Conservation (phyloP, 1,139 yeast genomes). For the Pichia sp. region DNA sequence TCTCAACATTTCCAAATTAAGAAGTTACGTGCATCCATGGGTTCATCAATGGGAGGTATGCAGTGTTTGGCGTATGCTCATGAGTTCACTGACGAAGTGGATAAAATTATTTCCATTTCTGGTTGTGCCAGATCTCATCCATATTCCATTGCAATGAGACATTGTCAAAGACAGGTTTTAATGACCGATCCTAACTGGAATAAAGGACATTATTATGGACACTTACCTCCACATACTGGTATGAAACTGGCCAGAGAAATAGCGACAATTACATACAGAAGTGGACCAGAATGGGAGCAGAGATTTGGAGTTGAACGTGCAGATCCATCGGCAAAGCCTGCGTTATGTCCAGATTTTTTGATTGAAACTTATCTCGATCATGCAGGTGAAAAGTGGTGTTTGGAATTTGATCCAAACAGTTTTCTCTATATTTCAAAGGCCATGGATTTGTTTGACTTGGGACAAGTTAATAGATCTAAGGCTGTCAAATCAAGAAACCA, state of each 20-base stretch:
- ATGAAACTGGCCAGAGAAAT: constrained; percentile 92
- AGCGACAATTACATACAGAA: constrained; percentile 88
- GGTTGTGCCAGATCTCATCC: constrained; percentile 96
- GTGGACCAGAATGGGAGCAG: constrained; percentile 97
- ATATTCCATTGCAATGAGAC: constrained; percentile 87
- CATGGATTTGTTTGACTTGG: constrained; percentile 87
- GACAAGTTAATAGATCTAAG: constrained; percentile 37
- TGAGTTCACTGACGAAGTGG: constrained; percentile 73
- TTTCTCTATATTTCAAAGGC: constrained; percentile 82
- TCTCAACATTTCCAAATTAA: constrained; percentile 50
- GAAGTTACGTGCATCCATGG: constrained; percentile 71
- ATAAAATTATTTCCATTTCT: constrained; percentile 64
- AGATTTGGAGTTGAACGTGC: constrained; percentile 86
- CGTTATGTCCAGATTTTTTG: constrained; percentile 84
- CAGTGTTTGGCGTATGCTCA: constrained; percentile 83
- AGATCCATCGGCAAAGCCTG: constrained; percentile 72
- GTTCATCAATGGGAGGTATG: constrained; percentile 98
- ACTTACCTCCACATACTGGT: constrained; percentile 84
- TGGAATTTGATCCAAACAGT: constrained; percentile 89
- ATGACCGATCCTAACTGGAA: constrained; percentile 97
- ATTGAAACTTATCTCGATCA: constrained; percentile 91
- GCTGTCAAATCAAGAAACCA: constrained; percentile 35
- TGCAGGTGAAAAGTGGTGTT: constrained; percentile 88
- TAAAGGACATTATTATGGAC: constrained; percentile 72
- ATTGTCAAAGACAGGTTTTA: constrained; percentile 84